phyloP scores from a whole-genome alignment of 805 yeast genomes.

The Kazachstania taianensis region DNA sequence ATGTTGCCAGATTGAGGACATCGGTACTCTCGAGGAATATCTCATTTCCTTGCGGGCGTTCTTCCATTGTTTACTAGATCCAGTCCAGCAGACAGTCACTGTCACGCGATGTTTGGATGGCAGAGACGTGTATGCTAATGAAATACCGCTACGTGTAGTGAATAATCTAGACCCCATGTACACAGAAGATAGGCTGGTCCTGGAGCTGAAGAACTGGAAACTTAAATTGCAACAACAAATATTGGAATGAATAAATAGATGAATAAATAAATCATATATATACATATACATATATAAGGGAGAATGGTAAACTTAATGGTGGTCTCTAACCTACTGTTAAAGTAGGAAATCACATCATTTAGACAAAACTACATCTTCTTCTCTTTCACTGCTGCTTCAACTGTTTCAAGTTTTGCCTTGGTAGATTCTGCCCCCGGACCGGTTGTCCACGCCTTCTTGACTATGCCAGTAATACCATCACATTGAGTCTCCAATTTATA shows the following conservation, averaged over 20 bases:
- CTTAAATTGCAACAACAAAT: conserved; percentile 10
- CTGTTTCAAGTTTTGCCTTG: background rate
- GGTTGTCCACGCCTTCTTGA: conserved; percentile 7
- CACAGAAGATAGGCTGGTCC: conserved; percentile 6
- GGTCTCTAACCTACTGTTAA: too few relatives aligned
- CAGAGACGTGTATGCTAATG: conserved; percentile 23
- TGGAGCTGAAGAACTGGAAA: conserved; percentile 13
- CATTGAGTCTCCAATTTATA: conserved; percentile 73
- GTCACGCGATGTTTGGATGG: conserved; percentile 13
- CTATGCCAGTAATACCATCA: conserved; percentile 56
- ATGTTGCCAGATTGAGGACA: conserved; percentile 9
- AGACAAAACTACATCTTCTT: too few relatives aligned
- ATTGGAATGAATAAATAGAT: conserved; percentile 3
- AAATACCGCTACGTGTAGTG: conserved; percentile 8
- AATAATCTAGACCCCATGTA: background rate
- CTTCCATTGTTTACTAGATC: conserved; percentile 16
- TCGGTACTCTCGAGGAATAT: conserved; percentile 14
- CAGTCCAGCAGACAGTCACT: conserved; percentile 9
- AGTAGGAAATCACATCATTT: too few relatives aligned
- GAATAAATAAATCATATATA: conserved; percentile 3
- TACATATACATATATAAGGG: conserved; percentile 3
- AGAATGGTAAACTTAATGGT: conserved; percentile 1
- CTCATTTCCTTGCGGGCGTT: conserved; percentile 16
- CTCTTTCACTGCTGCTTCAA: background rate
- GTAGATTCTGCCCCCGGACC: too few relatives aligned